These are phyloP conservation scores for Asterophora lycoperdoides DNA, from an alignment of 768 basidiomycete genomes.

Conservation along the genomic window DNA sequence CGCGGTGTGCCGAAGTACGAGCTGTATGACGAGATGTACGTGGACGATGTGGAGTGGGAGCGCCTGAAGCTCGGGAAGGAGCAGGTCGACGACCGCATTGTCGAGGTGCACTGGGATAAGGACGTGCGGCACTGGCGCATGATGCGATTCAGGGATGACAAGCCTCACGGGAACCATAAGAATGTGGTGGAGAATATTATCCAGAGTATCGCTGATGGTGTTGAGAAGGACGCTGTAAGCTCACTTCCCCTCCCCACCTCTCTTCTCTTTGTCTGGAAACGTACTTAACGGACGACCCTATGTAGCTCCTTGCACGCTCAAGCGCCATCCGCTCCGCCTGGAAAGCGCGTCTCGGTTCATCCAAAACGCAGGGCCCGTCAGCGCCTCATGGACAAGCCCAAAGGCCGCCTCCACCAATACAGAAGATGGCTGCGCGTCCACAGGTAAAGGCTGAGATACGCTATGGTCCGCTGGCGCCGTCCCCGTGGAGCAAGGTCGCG, in stretches of 20 bases:
- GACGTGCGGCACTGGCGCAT: slow-evolving; percentile 69
- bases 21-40: slow-evolving; percentile 78
- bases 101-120: slow-evolving; percentile 91
- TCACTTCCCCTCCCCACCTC: slow-evolving; percentile 3
- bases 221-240: slow-evolving; percentile 81
- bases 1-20: slow-evolving; percentile 60
- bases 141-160: slow-evolving; percentile 94
- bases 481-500: slow-evolving; percentile 70
- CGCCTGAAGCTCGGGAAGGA: slow-evolving; percentile 75
- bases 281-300: neutral
- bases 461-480: slow-evolving; percentile 62
- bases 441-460: slow-evolving; percentile 35
- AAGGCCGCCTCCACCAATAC: slow-evolving; percentile 15
- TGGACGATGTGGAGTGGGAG: slow-evolving; percentile 93
- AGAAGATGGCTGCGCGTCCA: slow-evolving; percentile 11
- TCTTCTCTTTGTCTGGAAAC: slow-evolving; percentile 9
- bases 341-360: slow-evolving; percentile 55
- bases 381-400: slow-evolving; percentile 23
- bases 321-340: slow-evolving; percentile 64
- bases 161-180: slow-evolving; percentile 86
- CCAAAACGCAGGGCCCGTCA: slow-evolving; percentile 20
- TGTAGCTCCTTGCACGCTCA: slow-evolving; percentile 69
- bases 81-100: slow-evolving; percentile 89
- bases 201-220: slow-evolving; percentile 88
- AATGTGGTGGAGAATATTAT: slow-evolving; percentile 85